Evolutionary conservation across 805 yeast genomes (phyloP).

Genomic region (Schizosaccharomyces lindneri): DNA sequence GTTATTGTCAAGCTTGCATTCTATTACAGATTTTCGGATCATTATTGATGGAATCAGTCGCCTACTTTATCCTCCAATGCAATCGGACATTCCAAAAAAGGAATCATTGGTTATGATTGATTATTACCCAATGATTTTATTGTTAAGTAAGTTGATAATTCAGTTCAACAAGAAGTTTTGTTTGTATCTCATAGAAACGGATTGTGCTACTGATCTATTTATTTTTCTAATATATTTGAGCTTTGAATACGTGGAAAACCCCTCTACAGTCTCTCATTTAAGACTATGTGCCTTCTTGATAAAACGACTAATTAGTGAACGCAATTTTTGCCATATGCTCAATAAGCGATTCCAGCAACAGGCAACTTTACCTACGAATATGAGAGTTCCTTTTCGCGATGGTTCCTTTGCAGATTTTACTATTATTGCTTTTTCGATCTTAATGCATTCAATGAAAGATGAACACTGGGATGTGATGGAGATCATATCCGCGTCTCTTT

Average conservation of each 20-base stretch:
- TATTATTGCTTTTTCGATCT: slow-evolving; percentile 5
- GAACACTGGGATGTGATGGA: slow-evolving; percentile 9
- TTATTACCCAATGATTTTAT: neutral
- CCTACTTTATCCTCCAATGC: slow-evolving; percentile 18
- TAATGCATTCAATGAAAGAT: slow-evolving; percentile 6
- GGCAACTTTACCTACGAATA: slow-evolving; percentile 11
- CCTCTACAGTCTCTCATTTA: slow-evolving; percentile 9
- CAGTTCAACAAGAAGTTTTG: neutral
- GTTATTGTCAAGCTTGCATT: slow-evolving; percentile 14
- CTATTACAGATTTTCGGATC: slow-evolving; percentile 14
- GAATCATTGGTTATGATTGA: neutral
- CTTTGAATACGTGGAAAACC: slow-evolving; percentile 20
- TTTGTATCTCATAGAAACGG: slow-evolving; percentile 17
- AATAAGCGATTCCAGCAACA: slow-evolving; percentile 10
- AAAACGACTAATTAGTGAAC: slow-evolving; percentile 11
- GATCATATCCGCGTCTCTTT: slow-evolving; percentile 11
- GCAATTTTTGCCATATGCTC: slow-evolving; percentile 9
- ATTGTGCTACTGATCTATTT: slow-evolving; percentile 28
- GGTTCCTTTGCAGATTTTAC: slow-evolving; percentile 15
- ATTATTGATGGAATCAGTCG: slow-evolving; percentile 11
- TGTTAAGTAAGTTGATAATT: neutral
- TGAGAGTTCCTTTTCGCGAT: slow-evolving; percentile 5
- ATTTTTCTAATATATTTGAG: slow-evolving; percentile 34
- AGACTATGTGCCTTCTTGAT: slow-evolving; percentile 14
- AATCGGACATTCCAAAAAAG: slow-evolving; percentile 11